These are phyloP conservation scores for Nasturtium officinale DNA, from an alignment of 345 rosid genomes.

Conservation along the genomic window DNA sequence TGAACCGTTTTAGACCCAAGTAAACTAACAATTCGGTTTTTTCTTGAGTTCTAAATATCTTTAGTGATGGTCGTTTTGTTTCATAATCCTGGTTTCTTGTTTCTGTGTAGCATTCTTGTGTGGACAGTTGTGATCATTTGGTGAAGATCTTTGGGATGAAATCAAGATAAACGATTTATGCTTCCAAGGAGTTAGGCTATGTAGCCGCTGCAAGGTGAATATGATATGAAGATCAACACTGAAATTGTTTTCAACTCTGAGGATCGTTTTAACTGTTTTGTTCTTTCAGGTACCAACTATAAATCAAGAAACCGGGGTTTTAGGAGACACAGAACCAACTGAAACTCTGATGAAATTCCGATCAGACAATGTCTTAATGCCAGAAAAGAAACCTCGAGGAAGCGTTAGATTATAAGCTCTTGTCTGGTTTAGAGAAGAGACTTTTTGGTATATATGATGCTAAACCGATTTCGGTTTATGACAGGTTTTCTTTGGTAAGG, in stretches of 20 bases:
- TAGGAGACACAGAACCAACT: slow-evolving; percentile 64
- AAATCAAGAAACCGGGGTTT: slow-evolving; percentile 72
- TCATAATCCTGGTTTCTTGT: background rate
- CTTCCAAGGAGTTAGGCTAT: slow-evolving; percentile 71
- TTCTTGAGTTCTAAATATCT: background rate
- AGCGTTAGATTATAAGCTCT: slow-evolving; percentile 55
- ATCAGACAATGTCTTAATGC: slow-evolving; percentile 73
- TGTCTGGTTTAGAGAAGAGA: slow-evolving; percentile 6
- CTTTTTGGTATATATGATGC: slow-evolving; percentile 1
- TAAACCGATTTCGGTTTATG: slow-evolving; percentile 14
- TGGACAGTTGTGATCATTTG: slow-evolving; percentile 72
- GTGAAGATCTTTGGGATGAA: slow-evolving; percentile 89
- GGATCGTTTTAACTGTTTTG: background rate
- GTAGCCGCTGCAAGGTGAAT: slow-evolving; percentile 87
- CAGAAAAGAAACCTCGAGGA: slow-evolving; percentile 63
- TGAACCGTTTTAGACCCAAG: slow-evolving; percentile 93
- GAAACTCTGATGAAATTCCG: slow-evolving; percentile 65
- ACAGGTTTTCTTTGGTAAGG: slow-evolving; percentile 85
- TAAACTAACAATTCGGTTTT: slow-evolving; percentile 27
- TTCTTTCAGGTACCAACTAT: slow-evolving; percentile 68
- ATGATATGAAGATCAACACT: background rate
- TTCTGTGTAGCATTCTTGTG: slow-evolving; percentile 62
- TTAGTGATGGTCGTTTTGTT: background rate
- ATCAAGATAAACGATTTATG: slow-evolving; percentile 54
- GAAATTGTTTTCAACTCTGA: background rate